Conservation (phyloP, 371 early-diverging fungal genomes). For the Chytridiales sp. region DNA sequence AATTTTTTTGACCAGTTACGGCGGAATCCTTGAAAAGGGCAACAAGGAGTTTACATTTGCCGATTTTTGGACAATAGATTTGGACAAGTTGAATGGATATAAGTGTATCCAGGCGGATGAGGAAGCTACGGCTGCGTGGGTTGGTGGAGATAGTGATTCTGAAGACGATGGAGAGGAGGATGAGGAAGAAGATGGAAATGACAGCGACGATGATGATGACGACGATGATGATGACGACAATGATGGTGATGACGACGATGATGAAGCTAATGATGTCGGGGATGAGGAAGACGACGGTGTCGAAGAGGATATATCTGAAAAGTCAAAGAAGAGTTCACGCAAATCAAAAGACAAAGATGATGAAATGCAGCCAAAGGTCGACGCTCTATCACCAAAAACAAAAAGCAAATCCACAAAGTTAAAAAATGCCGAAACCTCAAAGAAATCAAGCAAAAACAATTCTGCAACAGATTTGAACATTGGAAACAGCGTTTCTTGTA, state of each 20-base stretch:
- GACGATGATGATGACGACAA: conserved; percentile 17
- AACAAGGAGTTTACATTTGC: conserved; percentile 57
- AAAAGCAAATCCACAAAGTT: not conserved
- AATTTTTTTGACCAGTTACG: conserved; percentile 32
- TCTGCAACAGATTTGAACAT: too few relatives aligned
- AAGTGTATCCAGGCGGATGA: conserved; percentile 49
- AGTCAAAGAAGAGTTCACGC: not conserved
- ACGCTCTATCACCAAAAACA: not conserved
- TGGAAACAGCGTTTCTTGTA: not conserved
- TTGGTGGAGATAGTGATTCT: conserved; percentile 50
- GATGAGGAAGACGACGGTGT: conserved; percentile 17
- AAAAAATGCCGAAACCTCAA: not conserved
- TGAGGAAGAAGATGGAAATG: conserved; percentile 28
- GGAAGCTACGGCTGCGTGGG: conserved; percentile 42
- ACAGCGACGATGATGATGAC: conserved; percentile 31
- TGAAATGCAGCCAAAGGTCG: not conserved
- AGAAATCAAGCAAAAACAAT: conserved; percentile 15
- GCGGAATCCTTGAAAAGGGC: conserved; percentile 58
- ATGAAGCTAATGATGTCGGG: conserved; percentile 15
- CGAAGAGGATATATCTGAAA: conserved; percentile 2
- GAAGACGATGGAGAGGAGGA: conserved; percentile 44
- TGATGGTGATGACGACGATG: conserved; percentile 25
- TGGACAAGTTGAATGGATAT: conserved; percentile 63
- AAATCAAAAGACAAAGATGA: not conserved
- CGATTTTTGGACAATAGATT: conserved; percentile 60